These are phyloP conservation scores for Grosmannia huntii DNA, from an alignment of 2,329 filamentous ascomycete genomes.

Conservation along the genomic window DNA sequence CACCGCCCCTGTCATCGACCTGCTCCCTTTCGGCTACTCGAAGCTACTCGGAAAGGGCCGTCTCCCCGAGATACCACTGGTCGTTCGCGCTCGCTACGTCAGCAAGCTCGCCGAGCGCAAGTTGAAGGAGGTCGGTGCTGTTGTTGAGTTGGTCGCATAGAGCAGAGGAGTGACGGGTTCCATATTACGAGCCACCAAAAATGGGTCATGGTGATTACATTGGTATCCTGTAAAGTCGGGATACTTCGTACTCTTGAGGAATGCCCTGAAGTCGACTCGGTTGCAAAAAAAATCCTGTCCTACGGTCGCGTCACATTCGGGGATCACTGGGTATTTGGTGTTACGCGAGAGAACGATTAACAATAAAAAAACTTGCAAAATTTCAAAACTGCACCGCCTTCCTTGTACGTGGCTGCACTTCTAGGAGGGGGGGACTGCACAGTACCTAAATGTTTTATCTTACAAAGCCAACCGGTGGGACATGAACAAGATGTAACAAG, in stretches of 20 bases:
- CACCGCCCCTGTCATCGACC: slow-evolving; percentile 94
- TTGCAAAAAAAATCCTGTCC: not conserved
- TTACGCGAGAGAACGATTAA: slow-evolving; percentile 2
- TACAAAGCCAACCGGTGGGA: no score
- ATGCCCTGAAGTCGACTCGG: not conserved
- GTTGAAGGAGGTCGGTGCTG: slow-evolving; percentile 95
- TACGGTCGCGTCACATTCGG: not conserved
- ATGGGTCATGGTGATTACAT: not conserved
- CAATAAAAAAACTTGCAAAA: not conserved
- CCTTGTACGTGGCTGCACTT: not conserved
- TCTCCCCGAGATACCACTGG: slow-evolving; percentile 81
- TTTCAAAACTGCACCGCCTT: not conserved
- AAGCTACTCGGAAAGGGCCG: slow-evolving; percentile 99
- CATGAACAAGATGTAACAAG: no score
- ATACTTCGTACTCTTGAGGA: not conserved
- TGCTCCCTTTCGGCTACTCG: slow-evolving; percentile 92
- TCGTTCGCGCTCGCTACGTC: slow-evolving; percentile 92
- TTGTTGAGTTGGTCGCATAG: slow-evolving; percentile 91
- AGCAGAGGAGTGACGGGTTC: not conserved
- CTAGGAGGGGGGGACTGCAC: not conserved
- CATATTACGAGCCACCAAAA: not conserved
- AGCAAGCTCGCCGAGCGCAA: slow-evolving; percentile 95
- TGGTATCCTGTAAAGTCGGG: not conserved
- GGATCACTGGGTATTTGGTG: slow-evolving; percentile 3
- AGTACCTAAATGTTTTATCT: no score